These are phyloP conservation scores for Fistulifera solaris DNA, from an alignment of 108 stramenopile species.

Conservation along the genomic window DNA sequence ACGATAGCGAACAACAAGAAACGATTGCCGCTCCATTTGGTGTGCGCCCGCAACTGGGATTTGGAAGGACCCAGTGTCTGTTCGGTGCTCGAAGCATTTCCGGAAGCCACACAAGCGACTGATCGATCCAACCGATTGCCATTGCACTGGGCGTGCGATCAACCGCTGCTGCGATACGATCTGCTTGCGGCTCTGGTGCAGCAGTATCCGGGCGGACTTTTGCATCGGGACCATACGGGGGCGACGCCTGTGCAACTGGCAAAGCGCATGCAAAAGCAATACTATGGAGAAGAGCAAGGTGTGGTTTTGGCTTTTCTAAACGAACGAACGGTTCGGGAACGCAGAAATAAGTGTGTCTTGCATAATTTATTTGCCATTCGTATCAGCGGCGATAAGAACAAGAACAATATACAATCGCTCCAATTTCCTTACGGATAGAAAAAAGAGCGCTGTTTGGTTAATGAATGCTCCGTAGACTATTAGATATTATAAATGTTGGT, in stretches of 20 bases:
- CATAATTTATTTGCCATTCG: too few relatives aligned
- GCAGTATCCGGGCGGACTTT: conserved; percentile 2
- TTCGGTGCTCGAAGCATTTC: conserved; percentile 1
- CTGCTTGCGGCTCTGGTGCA: conserved; percentile 1
- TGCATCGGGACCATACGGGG: neutral
- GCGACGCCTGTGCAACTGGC: conserved; percentile 2
- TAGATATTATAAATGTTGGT: too few relatives aligned
- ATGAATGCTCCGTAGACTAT: too few relatives aligned
- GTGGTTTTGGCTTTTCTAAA: neutral
- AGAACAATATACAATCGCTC: too few relatives aligned
- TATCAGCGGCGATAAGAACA: too few relatives aligned
- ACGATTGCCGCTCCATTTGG: conserved; percentile 10
- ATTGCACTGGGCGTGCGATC: conserved; percentile 2
- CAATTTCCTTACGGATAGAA: too few relatives aligned
- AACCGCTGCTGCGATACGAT: conserved; percentile 3
- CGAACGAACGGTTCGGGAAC: conserved; percentile 9
- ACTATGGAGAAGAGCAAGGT: neutral
- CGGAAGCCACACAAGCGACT: neutral
- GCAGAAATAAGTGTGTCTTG: neutral
- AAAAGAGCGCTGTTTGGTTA: too few relatives aligned
- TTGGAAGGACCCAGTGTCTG: neutral
- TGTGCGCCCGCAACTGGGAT: conserved; percentile 3
- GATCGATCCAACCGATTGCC: conserved; percentile 9
- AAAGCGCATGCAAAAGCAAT: neutral
- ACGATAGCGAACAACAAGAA: neutral